Evolutionary conservation across 257 asterid species (phyloP).

Genomic region (Ligustrum vulgare): DNA sequence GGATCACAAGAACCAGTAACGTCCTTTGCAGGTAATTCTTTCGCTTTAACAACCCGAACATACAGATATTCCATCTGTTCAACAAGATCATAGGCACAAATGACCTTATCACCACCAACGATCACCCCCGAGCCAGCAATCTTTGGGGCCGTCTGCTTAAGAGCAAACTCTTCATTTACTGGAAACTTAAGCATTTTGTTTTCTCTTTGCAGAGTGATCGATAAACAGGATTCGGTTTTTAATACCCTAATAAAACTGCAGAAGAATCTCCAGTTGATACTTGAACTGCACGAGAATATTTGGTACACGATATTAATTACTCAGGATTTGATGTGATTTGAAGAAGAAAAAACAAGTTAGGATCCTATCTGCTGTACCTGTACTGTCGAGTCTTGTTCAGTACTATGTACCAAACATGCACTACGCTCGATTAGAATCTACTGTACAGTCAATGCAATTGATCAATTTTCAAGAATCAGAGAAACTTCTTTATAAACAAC

Average conservation of each 20-base stretch:
- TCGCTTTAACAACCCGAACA: slow-evolving; percentile 79
- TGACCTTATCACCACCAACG: slow-evolving; percentile 64
- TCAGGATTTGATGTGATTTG: neutral
- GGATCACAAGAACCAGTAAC: slow-evolving; percentile 75
- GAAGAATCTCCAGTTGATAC: neutral
- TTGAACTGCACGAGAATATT: neutral
- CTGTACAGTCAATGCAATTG: neutral
- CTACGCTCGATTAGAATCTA: neutral
- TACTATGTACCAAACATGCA: neutral
- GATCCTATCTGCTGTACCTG: neutral
- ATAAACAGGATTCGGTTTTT: neutral
- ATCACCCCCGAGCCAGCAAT: slow-evolving; percentile 69
- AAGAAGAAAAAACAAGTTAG: neutral
- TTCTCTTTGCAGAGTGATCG: neutral
- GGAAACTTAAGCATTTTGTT: slow-evolving; percentile 45
- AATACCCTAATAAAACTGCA: neutral
- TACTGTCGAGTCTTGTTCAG: neutral
- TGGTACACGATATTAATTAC: neutral
- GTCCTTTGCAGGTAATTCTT: slow-evolving; percentile 55
- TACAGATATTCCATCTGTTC: slow-evolving; percentile 86
- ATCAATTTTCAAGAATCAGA: neutral
- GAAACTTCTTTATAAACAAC: neutral
- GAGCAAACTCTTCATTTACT: slow-evolving; percentile 57
- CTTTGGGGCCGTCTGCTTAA: slow-evolving; percentile 78
- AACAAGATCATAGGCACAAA: slow-evolving; percentile 70